A percentile compares a stretch with the other conserved stretches of the same genome.
phyloP scores from a whole-genome alignment of 768 basidiomycete species.

The Boletus reticulatus region DNA sequence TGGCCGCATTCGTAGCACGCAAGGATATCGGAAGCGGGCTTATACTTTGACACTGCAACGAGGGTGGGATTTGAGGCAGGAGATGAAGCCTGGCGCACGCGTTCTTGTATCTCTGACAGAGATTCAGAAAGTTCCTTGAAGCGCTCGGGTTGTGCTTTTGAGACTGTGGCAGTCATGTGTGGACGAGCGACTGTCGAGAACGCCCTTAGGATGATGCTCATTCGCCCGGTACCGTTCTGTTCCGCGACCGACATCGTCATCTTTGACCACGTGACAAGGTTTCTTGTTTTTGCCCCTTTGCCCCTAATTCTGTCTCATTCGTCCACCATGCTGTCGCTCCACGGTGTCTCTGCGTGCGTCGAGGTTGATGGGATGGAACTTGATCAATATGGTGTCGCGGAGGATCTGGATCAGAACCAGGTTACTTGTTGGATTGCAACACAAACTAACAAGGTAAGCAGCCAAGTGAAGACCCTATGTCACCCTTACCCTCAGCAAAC shows the following conservation, averaged over 20 bases:
- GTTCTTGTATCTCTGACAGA: constrained; percentile 49
- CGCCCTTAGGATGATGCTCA: constrained; percentile 3
- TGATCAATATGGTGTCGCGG: constrained; percentile 26
- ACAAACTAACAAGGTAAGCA: constrained; percentile 26
- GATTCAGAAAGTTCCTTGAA: constrained; percentile 50
- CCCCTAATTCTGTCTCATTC: neutral
- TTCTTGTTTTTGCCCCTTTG: neutral
- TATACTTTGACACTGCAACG: constrained; percentile 92
- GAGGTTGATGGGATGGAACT: constrained; percentile 28
- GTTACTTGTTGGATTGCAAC: constrained; percentile 32
- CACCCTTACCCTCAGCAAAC: neutral
- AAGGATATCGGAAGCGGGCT: constrained; percentile 83
- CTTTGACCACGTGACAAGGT: constrained; percentile 19
- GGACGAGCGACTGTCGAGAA: constrained; percentile 5
- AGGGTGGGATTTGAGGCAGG: constrained; percentile 39
- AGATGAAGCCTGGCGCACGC: constrained; percentile 40
- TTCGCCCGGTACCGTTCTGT: neutral
- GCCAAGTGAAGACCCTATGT: neutral
- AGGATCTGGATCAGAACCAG: constrained; percentile 4
- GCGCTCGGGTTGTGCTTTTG: constrained; percentile 39
- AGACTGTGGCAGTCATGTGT: constrained; percentile 18
- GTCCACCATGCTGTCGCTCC: constrained; percentile 21
- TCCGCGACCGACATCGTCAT: neutral
- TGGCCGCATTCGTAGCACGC: constrained; percentile 82
- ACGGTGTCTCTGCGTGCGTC: constrained; percentile 24